A percentile compares a stretch with the other conserved stretches of the same genome.
These are phyloP conservation scores for Sechiopsis laciniata DNA, from an alignment of 306 rosid species.

Conservation along the genomic window DNA sequence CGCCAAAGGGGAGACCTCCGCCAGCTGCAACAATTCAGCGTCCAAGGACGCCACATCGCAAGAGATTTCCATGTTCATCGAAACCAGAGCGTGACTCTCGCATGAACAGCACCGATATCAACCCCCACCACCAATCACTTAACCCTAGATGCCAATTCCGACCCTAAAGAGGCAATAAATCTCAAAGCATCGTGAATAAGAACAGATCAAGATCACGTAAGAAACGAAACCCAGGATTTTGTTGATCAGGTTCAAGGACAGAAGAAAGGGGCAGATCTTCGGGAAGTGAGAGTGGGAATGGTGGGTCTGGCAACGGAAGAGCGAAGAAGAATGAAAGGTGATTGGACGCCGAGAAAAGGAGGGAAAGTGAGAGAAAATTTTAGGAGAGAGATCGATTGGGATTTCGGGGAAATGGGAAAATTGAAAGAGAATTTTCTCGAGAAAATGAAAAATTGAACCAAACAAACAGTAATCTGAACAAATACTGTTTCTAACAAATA, in stretches of 20 bases:
- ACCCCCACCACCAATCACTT: not conserved
- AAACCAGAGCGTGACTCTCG: constrained; percentile 34
- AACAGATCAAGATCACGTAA: constrained; percentile 15
- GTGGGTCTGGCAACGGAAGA: constrained; percentile 24
- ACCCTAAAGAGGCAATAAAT: constrained; percentile 21
- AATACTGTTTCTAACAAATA: not conserved
- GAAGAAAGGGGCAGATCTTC: constrained; percentile 33
- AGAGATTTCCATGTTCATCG: constrained; percentile 71
- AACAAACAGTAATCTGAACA: constrained; percentile 20
- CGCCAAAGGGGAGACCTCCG: constrained; percentile 68
- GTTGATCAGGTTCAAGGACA: constrained; percentile 24
- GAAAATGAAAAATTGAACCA: not conserved
- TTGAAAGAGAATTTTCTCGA: not conserved
- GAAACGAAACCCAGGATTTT: not conserved
- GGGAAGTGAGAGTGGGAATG: not conserved
- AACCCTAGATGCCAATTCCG: constrained; percentile 29
- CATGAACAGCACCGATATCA: constrained; percentile 32
- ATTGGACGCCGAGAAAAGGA: constrained; percentile 9
- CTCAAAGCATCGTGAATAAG: constrained; percentile 23
- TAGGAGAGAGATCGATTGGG: constrained; percentile 40
- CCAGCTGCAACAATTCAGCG: constrained; percentile 82
- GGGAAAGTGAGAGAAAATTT: constrained; percentile 1
- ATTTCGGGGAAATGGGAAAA: constrained; percentile 30
- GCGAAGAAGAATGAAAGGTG: constrained; percentile 6
- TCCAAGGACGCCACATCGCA: constrained; percentile 74